These are phyloP conservation scores for Podaxis carcinomalis DNA, from an alignment of 768 basidiomycete species.

Conservation along the genomic window DNA sequence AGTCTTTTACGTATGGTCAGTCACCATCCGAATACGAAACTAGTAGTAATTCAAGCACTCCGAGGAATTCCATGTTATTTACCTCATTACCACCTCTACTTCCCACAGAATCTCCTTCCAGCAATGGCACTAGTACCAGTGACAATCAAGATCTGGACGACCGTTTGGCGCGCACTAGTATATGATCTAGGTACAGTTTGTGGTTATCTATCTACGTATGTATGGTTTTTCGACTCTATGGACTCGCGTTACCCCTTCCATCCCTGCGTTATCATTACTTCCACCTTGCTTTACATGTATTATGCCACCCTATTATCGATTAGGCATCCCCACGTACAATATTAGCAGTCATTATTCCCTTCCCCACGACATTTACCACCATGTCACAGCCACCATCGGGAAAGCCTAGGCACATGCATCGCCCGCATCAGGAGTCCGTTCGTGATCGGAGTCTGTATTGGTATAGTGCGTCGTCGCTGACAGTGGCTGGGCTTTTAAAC, in stretches of 20 bases:
- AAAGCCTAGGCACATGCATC: not conserved
- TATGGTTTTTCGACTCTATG: constrained; percentile 14
- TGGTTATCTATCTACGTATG: constrained; percentile 14
- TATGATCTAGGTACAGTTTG: constrained; percentile 14
- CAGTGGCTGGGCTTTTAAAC: constrained; percentile 80
- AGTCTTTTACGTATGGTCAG: constrained; percentile 38
- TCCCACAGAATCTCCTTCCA: constrained; percentile 20
- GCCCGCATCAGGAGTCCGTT: constrained; percentile 5
- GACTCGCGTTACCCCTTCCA: not conserved
- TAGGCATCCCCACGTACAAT: not conserved
- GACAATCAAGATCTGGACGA: constrained; percentile 23
- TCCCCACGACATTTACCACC: not conserved
- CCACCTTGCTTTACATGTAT: not conserved
- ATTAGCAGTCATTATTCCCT: not conserved
- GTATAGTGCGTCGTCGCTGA: constrained; percentile 44
- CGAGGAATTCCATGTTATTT: constrained; percentile 25
- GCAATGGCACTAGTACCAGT: constrained; percentile 14
- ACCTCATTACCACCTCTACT: constrained; percentile 22
- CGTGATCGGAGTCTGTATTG: constrained; percentile 59
- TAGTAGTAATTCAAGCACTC: constrained; percentile 17
- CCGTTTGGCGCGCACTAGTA: constrained; percentile 12
- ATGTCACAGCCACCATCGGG: not conserved
- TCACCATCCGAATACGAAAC: constrained; percentile 25
- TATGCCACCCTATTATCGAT: not conserved
- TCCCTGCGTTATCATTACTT: not conserved